Base-by-base conservation (phyloP, 1,139 yeast genomes). In the Candida sp. region DNA sequence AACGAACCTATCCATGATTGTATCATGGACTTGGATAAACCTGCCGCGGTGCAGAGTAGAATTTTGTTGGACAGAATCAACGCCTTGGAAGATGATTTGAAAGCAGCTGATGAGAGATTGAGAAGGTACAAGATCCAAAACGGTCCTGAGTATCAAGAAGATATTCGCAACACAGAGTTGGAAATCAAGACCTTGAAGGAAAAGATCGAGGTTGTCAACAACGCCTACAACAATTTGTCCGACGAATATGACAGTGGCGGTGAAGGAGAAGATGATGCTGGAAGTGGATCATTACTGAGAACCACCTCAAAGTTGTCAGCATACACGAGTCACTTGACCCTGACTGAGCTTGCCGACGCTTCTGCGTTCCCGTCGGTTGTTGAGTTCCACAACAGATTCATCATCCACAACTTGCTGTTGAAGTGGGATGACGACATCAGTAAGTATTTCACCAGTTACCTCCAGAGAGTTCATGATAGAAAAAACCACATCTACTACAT, bases 371-470 rank as follows among this genome's bases (percentile, higher is more conserved):
- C 17, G 2, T 44, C 64, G 3, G 69, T 67, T 3, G 66, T 69
- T 41, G 67, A 61, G 12, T 91, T 85, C 69, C 87, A 85, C 56
- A 93, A 94, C 63, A 74, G 96, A 49, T 93, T 89, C 63, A 85
- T 88, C 54, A 75, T 93, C 32, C 96, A 92, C 61, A 86, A 88
- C 58, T 78, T 92, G 65, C 83, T 85, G 59, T 65, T 92, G 62
- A 88, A 85, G 58, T 92, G 98, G 97, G 86, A 88, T 63, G 87
- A 88, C 54, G 66, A 73, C 6, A 75, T 87, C 9, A 75, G 96
- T 48, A 83, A 89, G 57, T 77, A 82, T 34, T 72, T 91, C 49
- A 75, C 81, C 58, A 78, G 83, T 39, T 90, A 90, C 60, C 66
- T 87, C 37, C 88, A 86, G 53, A 76, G 83, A 47, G 76, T 86